Conservation (phyloP, 2,329 filamentous ascomycete species). For the Alternaria tenuissima region DNA sequence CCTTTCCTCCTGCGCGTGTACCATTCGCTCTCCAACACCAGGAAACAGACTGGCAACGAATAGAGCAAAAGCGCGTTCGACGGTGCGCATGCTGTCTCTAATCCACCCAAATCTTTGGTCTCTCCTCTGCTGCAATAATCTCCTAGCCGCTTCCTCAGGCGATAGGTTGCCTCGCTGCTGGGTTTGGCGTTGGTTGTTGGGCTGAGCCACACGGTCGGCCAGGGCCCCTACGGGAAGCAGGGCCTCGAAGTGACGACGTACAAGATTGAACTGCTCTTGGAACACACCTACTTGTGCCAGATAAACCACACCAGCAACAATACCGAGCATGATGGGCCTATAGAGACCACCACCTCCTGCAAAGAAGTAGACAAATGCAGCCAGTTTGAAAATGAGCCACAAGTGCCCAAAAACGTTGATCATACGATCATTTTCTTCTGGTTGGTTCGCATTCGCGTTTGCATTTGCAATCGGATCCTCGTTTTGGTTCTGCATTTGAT, state of each 20-base stretch:
- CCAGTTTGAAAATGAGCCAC: conserved; percentile 67
- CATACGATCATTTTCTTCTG: conserved; percentile 36
- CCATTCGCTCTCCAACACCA: conserved; percentile 68
- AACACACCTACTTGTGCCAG: conserved; percentile 54
- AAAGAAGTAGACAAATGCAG: conserved; percentile 67
- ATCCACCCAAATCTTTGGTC: conserved; percentile 41
- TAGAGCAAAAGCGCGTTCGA: conserved; percentile 66
- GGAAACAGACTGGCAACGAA: conserved; percentile 69
- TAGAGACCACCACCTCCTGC: conserved; percentile 56
- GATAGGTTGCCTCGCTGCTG: conserved; percentile 36
- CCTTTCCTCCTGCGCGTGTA: conserved; percentile 63
- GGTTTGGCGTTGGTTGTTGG: conserved; percentile 6
- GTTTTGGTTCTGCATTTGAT: conserved; percentile 22
- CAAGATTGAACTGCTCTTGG: conserved; percentile 48
- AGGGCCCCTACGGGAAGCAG: conserved; percentile 44
- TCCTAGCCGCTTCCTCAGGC: conserved; percentile 54
- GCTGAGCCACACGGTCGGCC: conserved; percentile 28
- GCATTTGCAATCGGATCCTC: conserved; percentile 17
- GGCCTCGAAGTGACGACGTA: conserved; percentile 56
- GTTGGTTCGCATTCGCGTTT: conserved; percentile 19
- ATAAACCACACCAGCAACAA: conserved; percentile 53
- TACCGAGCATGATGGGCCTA: conserved; percentile 50
- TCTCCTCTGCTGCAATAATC: conserved; percentile 50
- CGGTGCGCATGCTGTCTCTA: conserved; percentile 51
- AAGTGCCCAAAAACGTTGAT: conserved; percentile 49